Conservation (phyloP, 2,329 filamentous ascomycete genomes). For the Penicillium olsonii region DNA sequence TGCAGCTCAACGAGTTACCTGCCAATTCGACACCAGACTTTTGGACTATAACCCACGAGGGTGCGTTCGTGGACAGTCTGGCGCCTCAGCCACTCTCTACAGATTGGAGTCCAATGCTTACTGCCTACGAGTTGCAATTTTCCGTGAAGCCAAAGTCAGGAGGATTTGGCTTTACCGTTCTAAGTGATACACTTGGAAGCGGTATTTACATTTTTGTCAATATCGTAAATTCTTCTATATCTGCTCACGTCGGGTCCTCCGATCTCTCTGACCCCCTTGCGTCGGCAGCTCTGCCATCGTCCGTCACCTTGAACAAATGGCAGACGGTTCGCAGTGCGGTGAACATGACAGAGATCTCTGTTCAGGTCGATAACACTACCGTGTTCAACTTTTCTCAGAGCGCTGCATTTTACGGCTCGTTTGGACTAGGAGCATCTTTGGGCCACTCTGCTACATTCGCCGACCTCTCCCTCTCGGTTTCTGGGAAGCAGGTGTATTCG, state of each 20-base stretch:
- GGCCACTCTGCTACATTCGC: slow-evolving; percentile 25
- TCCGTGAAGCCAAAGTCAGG: slow-evolving; percentile 30
- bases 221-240: slow-evolving; percentile 14
- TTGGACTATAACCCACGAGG: slow-evolving; percentile 16
- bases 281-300: slow-evolving; percentile 1
- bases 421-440: too few relatives aligned
- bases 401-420: too few relatives aligned
- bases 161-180: slow-evolving; percentile 33
- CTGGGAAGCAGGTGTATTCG: slow-evolving; percentile 23
- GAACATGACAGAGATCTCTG: too few relatives aligned
- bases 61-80: slow-evolving; percentile 13
- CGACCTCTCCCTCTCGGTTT: slow-evolving; percentile 10
- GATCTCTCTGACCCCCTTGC: slow-evolving; percentile 8
- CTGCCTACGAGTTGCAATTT: too few relatives aligned
- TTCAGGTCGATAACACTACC: too few relatives aligned
- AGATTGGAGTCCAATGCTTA: slow-evolving; percentile 9
- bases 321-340: too few relatives aligned
- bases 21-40: slow-evolving; percentile 11
- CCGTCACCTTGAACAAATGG: too few relatives aligned
- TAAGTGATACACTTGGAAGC: slow-evolving; percentile 32
- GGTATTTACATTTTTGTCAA: slow-evolving; percentile 34
- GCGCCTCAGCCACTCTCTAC: slow-evolving; percentile 15
- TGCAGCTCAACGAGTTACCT: slow-evolving; percentile 15
- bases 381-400: too few relatives aligned
- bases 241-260: slow-evolving; percentile 14